Conservation (phyloP, 331 rosid genomes). For the Rosa hybrid region DNA sequence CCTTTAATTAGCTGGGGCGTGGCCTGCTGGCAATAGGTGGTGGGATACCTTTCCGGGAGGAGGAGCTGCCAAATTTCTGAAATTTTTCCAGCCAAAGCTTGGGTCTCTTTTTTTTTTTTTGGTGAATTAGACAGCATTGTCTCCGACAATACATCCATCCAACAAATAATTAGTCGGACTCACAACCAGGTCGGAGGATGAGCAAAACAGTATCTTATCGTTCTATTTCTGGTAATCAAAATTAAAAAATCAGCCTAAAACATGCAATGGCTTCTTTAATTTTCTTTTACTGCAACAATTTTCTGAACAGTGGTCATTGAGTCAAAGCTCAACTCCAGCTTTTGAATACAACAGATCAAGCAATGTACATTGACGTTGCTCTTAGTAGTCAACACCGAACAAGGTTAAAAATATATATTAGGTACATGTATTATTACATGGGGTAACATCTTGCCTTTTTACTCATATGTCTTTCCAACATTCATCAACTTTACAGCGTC, state of each 20-base stretch:
- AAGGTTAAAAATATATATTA: background rate
- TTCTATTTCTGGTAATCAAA: background rate
- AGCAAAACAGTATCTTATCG: background rate
- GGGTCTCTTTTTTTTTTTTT: too few relatives aligned
- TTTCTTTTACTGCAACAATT: background rate
- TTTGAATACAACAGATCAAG: conserved; percentile 2
- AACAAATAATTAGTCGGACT: conserved; percentile 7
- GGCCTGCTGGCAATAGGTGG: background rate
- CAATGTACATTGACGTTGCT: background rate
- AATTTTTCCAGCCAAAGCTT: conserved; percentile 31
- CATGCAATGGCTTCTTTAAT: background rate
- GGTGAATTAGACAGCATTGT: conserved; percentile 26
- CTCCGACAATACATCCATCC: conserved; percentile 24
- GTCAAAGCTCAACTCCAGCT: conserved; percentile 1
- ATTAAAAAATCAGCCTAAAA: background rate
- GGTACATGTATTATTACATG: background rate
- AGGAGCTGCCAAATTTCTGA: conserved; percentile 17
- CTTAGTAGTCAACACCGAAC: background rate
- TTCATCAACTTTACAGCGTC: background rate
- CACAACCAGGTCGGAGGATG: background rate
- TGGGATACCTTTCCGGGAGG: conserved; percentile 7
- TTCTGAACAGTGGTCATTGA: background rate
- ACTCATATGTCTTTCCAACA: background rate
- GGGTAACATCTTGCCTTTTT: background rate
- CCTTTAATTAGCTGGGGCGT: conserved; percentile 9